phyloP scores from a whole-genome alignment of 805 yeast species.

The Lachancea sp. region DNA sequence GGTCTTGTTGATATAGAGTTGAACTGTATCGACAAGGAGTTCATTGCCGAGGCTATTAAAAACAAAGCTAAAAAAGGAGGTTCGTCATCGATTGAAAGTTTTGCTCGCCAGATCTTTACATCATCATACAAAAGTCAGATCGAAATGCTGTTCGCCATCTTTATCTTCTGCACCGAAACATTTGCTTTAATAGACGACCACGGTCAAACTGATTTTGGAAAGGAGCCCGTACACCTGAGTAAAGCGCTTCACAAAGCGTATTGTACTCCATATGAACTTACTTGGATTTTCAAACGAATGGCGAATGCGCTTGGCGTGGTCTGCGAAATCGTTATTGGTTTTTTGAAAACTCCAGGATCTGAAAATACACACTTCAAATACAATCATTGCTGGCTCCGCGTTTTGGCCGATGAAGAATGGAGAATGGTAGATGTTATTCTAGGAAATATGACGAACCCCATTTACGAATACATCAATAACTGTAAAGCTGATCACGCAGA shows the following conservation, averaged over 20 bases:
- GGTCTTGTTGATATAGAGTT: constrained; percentile 30
- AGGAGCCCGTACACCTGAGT: constrained; percentile 35
- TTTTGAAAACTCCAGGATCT: constrained; percentile 72
- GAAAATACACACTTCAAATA: constrained; percentile 39
- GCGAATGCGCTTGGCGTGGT: constrained; percentile 64
- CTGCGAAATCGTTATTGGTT: constrained; percentile 74
- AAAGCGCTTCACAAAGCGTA: constrained; percentile 40
- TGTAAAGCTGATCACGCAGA: constrained; percentile 29
- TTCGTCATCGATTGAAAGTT: constrained; percentile 45
- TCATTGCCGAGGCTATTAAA: constrained; percentile 41
- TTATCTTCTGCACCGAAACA: constrained; percentile 54
- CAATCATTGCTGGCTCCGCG: constrained; percentile 87
- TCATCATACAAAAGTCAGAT: constrained; percentile 46
- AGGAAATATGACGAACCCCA: constrained; percentile 53
- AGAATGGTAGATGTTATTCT: constrained; percentile 68
- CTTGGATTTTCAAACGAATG: constrained; percentile 68
- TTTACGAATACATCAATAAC: constrained; percentile 37
- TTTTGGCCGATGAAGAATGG: constrained; percentile 69
- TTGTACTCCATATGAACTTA: constrained; percentile 67
- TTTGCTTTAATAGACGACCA: constrained; percentile 41
- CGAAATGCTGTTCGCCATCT: constrained; percentile 62
- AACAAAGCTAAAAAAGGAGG: constrained; percentile 34
- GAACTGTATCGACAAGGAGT: constrained; percentile 30
- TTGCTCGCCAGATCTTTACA: constrained; percentile 48
- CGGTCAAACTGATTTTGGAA: constrained; percentile 33